A percentile compares a stretch with the other conserved stretches of the same genome.
Evolutionary conservation across 257 asterid species (phyloP).

Genomic region (Salvia hispanica): DNA sequence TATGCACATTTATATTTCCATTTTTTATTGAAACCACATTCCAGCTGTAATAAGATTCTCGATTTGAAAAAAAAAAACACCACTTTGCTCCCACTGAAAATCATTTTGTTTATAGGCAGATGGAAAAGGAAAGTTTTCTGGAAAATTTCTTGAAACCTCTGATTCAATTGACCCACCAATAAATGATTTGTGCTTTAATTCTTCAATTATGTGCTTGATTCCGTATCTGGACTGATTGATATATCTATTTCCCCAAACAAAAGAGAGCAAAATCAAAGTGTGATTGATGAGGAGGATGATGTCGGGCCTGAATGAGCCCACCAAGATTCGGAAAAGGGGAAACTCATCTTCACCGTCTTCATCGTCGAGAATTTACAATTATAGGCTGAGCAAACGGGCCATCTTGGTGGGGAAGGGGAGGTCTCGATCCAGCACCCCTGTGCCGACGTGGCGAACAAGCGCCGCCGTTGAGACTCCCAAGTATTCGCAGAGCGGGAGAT

Average conservation of each 20-base stretch:
- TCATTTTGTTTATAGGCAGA: background rate
- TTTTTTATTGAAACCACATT: constrained; percentile 35
- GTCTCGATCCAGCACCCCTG: constrained; percentile 92
- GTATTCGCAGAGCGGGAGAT: constrained; percentile 60
- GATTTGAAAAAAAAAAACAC: constrained; percentile 22
- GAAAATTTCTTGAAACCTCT: constrained; percentile 15
- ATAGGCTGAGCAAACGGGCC: constrained; percentile 71
- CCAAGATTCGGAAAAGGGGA: constrained; percentile 95
- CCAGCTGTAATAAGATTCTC: constrained; percentile 42
- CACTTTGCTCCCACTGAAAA: constrained; percentile 43
- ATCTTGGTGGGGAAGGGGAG: constrained; percentile 82
- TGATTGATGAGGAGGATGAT: constrained; percentile 53
- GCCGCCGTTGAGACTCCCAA: constrained; percentile 66
- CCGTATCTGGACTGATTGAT: background rate
- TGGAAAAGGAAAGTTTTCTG: constrained; percentile 19
- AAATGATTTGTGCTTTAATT: constrained; percentile 16
- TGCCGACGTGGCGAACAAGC: constrained; percentile 77
- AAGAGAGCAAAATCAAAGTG: background rate
- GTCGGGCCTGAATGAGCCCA: constrained; percentile 51
- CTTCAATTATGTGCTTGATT: constrained; percentile 20
- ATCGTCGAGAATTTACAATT: constrained; percentile 62
- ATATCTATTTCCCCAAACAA: constrained; percentile 1
- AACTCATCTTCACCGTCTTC: constrained; percentile 84
- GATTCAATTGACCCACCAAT: background rate
- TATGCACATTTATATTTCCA: constrained; percentile 26